Conservation (phyloP, 345 rosid genomes). For the Salix koriyanagi region DNA sequence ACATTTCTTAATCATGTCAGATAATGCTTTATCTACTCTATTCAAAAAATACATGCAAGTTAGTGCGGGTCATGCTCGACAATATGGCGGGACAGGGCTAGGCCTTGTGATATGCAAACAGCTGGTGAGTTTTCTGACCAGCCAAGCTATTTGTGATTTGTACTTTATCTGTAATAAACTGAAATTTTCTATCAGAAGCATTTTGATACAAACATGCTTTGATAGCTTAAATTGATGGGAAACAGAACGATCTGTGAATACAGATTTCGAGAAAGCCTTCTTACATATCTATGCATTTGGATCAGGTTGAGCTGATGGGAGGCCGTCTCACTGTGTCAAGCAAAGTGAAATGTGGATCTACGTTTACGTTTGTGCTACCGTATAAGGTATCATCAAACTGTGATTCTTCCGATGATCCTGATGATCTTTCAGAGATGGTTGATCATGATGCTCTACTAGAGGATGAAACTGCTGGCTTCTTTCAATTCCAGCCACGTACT, state of each 20-base stretch:
- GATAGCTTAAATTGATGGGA: not conserved
- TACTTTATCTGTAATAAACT: not conserved
- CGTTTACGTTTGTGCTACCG: constrained; percentile 81
- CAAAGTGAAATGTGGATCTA: constrained; percentile 71
- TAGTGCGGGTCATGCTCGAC: constrained; percentile 88
- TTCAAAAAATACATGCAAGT: constrained; percentile 96
- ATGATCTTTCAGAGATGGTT: constrained; percentile 67
- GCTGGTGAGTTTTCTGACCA: constrained; percentile 48
- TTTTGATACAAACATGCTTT: not conserved
- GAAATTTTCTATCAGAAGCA: not conserved
- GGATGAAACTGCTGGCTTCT: constrained; percentile 64
- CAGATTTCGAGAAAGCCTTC: not conserved
- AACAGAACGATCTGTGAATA: not conserved
- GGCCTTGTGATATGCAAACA: constrained; percentile 98
- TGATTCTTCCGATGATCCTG: constrained; percentile 70
- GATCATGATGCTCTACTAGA: constrained; percentile 54
- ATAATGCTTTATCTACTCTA: constrained; percentile 76
- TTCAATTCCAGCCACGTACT: constrained; percentile 71
- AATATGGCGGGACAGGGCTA: constrained; percentile 94
- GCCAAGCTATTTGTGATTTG: not conserved
- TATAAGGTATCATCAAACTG: constrained; percentile 56
- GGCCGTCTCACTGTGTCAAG: constrained; percentile 88
- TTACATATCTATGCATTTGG: constrained; percentile 19
- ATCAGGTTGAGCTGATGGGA: constrained; percentile 93
- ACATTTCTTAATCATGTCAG: constrained; percentile 40